These are phyloP conservation scores for Ceratocystis harringtonii DNA, from an alignment of 2,329 filamentous ascomycete species.

Conservation along the genomic window DNA sequence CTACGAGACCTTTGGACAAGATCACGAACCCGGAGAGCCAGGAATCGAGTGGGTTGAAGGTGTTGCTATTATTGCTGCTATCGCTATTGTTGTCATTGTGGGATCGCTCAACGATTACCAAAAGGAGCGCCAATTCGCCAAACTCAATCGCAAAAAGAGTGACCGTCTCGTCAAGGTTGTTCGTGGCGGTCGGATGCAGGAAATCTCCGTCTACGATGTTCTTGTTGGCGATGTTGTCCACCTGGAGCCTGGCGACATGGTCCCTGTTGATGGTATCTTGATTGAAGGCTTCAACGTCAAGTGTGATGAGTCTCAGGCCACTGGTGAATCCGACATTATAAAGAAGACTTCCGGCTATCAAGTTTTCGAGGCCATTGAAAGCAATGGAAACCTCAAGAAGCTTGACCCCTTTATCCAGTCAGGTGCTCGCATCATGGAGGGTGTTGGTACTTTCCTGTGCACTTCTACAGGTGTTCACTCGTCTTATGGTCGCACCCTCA, in stretches of 20 bases:
- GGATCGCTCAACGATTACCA: slow-evolving; percentile 68
- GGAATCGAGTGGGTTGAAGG: slow-evolving; percentile 67
- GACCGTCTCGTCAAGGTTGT: slow-evolving; percentile 58
- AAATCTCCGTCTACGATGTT: slow-evolving; percentile 55
- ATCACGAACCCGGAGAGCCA: slow-evolving; percentile 36
- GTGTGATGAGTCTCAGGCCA: slow-evolving; percentile 64
- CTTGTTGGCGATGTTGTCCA: slow-evolving; percentile 56
- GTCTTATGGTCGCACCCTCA: slow-evolving; percentile 59
- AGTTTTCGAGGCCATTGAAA: slow-evolving; percentile 54
- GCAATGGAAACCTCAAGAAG: slow-evolving; percentile 50
- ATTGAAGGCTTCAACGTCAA: slow-evolving; percentile 60
- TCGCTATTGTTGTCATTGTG: slow-evolving; percentile 60
- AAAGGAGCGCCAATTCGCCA: slow-evolving; percentile 66
- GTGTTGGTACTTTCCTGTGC: slow-evolving; percentile 58
- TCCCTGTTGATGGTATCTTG: slow-evolving; percentile 59
- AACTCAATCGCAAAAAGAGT: slow-evolving; percentile 65
- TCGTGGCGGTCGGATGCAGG: slow-evolving; percentile 53
- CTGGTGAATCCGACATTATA: slow-evolving; percentile 64
- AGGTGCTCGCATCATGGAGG: slow-evolving; percentile 62
- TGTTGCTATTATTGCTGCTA: slow-evolving; percentile 68
- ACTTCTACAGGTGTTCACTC: slow-evolving; percentile 61
- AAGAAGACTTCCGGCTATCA: slow-evolving; percentile 53
- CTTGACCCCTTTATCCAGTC: slow-evolving; percentile 78
- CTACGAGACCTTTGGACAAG: slow-evolving; percentile 55
- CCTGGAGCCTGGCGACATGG: slow-evolving; percentile 59